These are phyloP conservation scores for Pontederia crassipes DNA, from an alignment of 176 grass and related monocot genomes.

Conservation along the genomic window DNA sequence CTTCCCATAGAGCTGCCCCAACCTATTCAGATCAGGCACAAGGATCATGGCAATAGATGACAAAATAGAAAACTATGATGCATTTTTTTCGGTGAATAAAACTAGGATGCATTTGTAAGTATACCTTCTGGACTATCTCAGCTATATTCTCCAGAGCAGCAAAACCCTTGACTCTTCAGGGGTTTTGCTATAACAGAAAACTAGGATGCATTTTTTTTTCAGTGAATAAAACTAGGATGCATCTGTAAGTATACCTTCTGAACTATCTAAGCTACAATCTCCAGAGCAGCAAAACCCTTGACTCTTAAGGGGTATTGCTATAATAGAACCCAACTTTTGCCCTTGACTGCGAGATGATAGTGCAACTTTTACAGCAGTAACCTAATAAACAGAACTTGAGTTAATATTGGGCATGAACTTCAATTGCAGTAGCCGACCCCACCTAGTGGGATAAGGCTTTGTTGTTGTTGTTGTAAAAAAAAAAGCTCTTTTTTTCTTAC, in stretches of 20 bases:
- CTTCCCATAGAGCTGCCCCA: slow-evolving; percentile 50
- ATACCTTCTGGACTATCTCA: slow-evolving; percentile 86
- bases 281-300: slow-evolving; percentile 87
- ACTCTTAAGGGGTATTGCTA: slow-evolving; percentile 75
- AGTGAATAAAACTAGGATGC: too few relatives aligned
- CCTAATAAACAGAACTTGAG: slow-evolving; percentile 33
- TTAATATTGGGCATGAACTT: not conserved
- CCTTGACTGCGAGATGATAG: slow-evolving; percentile 65
- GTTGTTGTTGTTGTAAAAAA: too few relatives aligned
- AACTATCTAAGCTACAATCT: slow-evolving; percentile 87
- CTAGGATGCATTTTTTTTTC: too few relatives aligned
- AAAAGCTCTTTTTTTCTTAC: too few relatives aligned
- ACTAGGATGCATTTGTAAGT: not conserved
- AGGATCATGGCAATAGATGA: not conserved
- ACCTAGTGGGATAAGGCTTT: too few relatives aligned
- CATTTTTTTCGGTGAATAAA: too few relatives aligned
- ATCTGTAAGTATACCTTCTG: slow-evolving; percentile 47
- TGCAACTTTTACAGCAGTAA: slow-evolving; percentile 87
- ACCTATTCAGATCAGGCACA: slow-evolving; percentile 32
- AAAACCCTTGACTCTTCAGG: slow-evolving; percentile 84
- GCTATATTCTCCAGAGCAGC: slow-evolving; percentile 89
- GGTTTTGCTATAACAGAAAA: slow-evolving; percentile 76
- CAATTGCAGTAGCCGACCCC: too few relatives aligned
- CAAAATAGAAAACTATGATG: not conserved
- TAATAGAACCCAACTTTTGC: slow-evolving; percentile 83